Percentiles rank a stretch among this genome's conserved stretches.
These are phyloP conservation scores for Carex pumila DNA, from an alignment of 176 grass and related monocot species.

Conservation along the genomic window DNA sequence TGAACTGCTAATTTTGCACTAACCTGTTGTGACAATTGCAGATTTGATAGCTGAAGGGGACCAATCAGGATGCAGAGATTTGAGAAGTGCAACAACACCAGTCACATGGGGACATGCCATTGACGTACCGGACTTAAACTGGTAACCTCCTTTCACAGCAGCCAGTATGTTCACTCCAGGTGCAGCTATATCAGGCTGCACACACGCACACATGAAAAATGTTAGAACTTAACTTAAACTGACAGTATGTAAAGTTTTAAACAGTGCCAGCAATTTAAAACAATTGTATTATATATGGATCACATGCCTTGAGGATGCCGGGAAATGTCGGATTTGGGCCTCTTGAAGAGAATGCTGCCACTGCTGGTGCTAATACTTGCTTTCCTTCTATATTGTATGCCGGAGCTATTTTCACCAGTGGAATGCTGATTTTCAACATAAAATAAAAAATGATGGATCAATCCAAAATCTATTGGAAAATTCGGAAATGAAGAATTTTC, in stretches of 20 bases:
- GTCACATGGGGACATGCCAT: constrained; percentile 60
- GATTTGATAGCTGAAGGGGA: constrained; percentile 59
- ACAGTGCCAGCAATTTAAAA: background rate
- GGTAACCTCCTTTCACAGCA: constrained; percentile 25
- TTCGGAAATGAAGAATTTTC: no score
- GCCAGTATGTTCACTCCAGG: constrained; percentile 50
- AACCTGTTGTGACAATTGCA: constrained; percentile 53
- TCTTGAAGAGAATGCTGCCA: constrained; percentile 41
- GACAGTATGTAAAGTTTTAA: background rate
- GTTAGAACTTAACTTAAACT: background rate
- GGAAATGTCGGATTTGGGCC: constrained; percentile 25
- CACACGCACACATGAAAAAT: background rate
- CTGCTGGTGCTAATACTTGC: constrained; percentile 24
- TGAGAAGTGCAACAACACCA: constrained; percentile 45
- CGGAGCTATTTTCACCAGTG: constrained; percentile 24
- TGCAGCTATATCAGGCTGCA: constrained; percentile 60
- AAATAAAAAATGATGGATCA: background rate
- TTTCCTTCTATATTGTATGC: constrained; percentile 17
- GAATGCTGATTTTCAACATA: background rate
- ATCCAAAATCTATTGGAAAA: no score
- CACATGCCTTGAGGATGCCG: constrained; percentile 37
- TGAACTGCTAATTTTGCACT: background rate
- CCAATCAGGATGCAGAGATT: constrained; percentile 55
- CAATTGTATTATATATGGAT: background rate
- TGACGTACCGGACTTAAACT: constrained; percentile 35